These are phyloP conservation scores for Vitis cinerea DNA, from an alignment of 164 flowering plant species.

Conservation along the genomic window DNA sequence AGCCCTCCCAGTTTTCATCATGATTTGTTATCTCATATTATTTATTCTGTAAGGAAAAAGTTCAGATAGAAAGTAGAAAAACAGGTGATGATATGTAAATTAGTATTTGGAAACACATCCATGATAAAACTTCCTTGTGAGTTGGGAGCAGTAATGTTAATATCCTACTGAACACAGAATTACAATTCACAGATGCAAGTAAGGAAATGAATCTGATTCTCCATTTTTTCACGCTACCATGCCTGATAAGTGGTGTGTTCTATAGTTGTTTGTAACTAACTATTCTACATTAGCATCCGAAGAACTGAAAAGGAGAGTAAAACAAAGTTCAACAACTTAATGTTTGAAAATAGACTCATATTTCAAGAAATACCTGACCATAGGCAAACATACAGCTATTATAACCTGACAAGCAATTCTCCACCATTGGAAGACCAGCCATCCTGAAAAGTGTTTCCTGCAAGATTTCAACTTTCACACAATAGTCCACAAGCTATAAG, in stretches of 20 bases:
- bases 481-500: neutral
- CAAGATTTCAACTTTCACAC: slow-evolving; percentile 10
- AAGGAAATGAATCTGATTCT: no score
- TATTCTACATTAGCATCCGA: no score
- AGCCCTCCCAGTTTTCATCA: slow-evolving; percentile 1
- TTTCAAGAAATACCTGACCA: slow-evolving; percentile 75
- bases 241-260: no score
- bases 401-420: slow-evolving; percentile 96
- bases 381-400: slow-evolving; percentile 99
- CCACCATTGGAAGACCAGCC: slow-evolving; percentile 95
- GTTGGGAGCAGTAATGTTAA: no score
- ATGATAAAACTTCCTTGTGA: no score
- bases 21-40: neutral
- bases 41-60: neutral
- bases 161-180: no score
- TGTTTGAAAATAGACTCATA: neutral
- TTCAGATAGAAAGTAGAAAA: neutral
- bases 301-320: neutral
- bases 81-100: no score
- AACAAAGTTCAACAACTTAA: neutral
- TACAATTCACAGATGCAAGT: no score
- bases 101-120: no score
- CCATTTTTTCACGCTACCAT: no score
- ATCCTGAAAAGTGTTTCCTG: slow-evolving; percentile 92
- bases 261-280: no score